phyloP scores from a whole-genome alignment of 148 eudicot genomes.

The Rhododendron simsii region DNA sequence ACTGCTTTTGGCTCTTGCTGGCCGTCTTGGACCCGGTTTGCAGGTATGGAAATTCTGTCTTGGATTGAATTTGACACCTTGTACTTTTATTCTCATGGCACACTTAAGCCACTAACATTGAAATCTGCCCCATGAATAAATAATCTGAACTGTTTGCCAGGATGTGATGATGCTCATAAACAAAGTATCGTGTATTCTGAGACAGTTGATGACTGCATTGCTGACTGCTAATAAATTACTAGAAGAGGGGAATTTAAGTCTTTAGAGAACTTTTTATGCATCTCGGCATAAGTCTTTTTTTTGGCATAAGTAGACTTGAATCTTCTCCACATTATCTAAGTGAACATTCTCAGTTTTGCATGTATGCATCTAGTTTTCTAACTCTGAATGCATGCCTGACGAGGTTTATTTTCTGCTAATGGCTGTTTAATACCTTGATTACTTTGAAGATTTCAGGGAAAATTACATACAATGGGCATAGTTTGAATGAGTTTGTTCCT shows the following conservation, averaged over 20 bases:
- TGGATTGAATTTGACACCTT: background rate
- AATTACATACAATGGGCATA: constrained; percentile 91
- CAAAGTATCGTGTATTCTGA: background rate
- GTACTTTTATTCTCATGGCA: background rate
- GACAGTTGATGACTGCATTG: background rate
- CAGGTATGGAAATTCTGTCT: constrained; percentile 46
- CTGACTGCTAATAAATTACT: background rate
- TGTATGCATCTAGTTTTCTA: background rate
- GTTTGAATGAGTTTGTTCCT: constrained; percentile 86
- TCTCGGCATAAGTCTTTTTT: background rate
- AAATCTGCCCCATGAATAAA: background rate
- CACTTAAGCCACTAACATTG: background rate
- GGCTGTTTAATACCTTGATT: constrained; percentile 27
- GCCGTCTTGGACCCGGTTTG: constrained; percentile 74
- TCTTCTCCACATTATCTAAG: background rate
- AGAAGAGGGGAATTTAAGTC: background rate
- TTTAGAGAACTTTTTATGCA: background rate
- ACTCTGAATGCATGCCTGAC: background rate
- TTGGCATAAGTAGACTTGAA: background rate
- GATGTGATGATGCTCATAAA: background rate
- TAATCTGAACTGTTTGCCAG: background rate
- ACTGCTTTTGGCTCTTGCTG: constrained; percentile 81
- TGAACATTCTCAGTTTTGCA: background rate
- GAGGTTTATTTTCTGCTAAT: background rate
- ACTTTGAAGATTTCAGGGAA: constrained; percentile 80